Conservation (phyloP, 169 alveolate genomes). For the Plasmodium relictum region DNA sequence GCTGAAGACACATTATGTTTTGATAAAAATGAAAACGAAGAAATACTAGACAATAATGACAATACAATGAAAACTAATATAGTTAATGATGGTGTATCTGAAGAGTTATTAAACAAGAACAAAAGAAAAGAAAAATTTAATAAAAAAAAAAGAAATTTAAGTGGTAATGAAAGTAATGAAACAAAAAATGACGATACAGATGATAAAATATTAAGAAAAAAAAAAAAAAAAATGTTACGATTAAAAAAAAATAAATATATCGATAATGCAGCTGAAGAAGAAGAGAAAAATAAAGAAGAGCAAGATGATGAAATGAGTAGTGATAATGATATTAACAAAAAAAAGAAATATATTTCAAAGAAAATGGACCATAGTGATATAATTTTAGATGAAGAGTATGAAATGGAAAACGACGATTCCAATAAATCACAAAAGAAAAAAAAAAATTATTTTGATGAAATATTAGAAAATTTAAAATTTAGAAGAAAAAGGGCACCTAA, state of each 20-base stretch:
- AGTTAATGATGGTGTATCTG: neutral
- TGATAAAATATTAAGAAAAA: neutral
- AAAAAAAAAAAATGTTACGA: slow-evolving; percentile 8
- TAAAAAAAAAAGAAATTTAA: neutral
- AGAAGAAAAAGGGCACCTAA: slow-evolving; percentile 54
- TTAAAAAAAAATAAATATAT: slow-evolving; percentile 5
- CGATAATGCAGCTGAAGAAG: slow-evolving; percentile 13
- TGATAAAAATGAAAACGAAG: too few relatives aligned
- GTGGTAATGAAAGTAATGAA: neutral
- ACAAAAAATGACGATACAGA: neutral
- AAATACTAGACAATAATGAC: too few relatives aligned
- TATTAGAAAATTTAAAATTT: slow-evolving; percentile 66
- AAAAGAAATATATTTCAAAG: slow-evolving; percentile 13
- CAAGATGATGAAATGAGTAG: neutral
- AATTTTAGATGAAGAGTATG: slow-evolving; percentile 5
- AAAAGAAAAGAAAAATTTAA: slow-evolving; percentile 1
- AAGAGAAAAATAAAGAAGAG: slow-evolving; percentile 2
- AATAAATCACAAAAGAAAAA: slow-evolving; percentile 51
- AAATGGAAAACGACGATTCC: slow-evolving; percentile 33
- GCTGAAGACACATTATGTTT: too few relatives aligned
- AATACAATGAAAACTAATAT: too few relatives aligned
- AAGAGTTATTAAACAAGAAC: neutral
- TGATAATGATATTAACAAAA: slow-evolving; percentile 1
- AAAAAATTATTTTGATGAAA: slow-evolving; percentile 74
- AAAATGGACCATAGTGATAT: neutral